Conservation (phyloP, 345 rosid genomes). For the Populus tremula region DNA sequence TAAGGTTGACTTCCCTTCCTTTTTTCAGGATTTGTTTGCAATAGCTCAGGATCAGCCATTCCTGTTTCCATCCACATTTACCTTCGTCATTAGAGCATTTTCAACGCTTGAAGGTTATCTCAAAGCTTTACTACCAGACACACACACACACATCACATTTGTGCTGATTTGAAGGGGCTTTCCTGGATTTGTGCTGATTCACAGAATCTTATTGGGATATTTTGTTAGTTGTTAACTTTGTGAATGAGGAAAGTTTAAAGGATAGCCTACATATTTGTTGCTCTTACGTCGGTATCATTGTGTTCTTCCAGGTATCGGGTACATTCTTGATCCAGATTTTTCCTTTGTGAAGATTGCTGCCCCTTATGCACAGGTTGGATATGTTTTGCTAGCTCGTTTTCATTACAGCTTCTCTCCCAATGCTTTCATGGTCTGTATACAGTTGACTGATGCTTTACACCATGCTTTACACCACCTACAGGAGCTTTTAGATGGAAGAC, state of each 20-base stretch:
- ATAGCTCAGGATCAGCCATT: constrained; percentile 94
- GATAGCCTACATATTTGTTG: no score
- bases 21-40: constrained; percentile 80
- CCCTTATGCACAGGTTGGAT: constrained; percentile 82
- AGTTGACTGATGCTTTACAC: constrained; percentile 5
- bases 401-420: neutral
- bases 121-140: neutral
- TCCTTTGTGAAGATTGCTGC: constrained; percentile 85
- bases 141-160: neutral
- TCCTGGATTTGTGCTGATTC: no score
- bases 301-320: constrained; percentile 68
- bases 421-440: neutral
- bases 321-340: constrained; percentile 76
- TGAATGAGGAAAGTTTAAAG: no score
- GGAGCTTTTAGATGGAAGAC: constrained; percentile 83
- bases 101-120: constrained; percentile 84
- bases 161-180: no score
- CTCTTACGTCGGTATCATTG: no score
- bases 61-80: constrained; percentile 83
- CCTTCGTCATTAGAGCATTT: constrained; percentile 87
- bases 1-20: neutral
- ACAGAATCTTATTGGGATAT: no score
- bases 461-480: constrained; percentile 27
- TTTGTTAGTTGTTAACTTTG: no score
- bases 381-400: neutral